phyloP scores from a whole-genome alignment of 2,329 filamentous ascomycete species.

The Plenodomus biglobosus region DNA sequence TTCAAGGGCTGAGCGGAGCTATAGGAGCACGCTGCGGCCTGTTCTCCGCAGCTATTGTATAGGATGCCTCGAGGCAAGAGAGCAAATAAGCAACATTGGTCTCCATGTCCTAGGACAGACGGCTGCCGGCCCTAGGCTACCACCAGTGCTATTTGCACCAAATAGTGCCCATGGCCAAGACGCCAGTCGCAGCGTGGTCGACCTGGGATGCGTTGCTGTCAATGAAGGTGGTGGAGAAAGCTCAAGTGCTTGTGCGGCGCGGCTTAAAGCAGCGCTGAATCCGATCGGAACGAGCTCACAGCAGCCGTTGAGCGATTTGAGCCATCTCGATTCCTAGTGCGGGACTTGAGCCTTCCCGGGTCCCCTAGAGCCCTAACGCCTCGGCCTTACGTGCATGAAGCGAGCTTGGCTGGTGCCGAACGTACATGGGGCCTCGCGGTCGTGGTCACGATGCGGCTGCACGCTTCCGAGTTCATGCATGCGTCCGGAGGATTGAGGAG shows the following conservation, averaged over 20 bases:
- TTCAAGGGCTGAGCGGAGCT: constrained; percentile 37
- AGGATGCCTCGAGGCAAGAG: constrained; percentile 49
- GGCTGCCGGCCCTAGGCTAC: constrained; percentile 20
- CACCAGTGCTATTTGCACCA: constrained; percentile 3
- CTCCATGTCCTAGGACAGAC: constrained; percentile 3
- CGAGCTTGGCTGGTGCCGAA: constrained; percentile 32
- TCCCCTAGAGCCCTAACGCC: constrained; percentile 31
- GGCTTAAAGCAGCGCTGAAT: constrained; percentile 29
- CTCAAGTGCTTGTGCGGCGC: constrained; percentile 11
- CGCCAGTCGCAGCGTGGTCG: constrained; percentile 3
- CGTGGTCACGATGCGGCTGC: constrained; percentile 31
- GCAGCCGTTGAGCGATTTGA: constrained; percentile 33
- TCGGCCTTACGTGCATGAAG: constrained; percentile 39
- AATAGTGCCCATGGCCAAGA: background rate
- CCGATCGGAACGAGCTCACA: constrained; percentile 32
- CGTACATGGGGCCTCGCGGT: constrained; percentile 24
- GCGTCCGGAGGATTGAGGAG: constrained; percentile 21
- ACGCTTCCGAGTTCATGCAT: constrained; percentile 29
- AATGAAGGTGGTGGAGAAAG: constrained; percentile 6
- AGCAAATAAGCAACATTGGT: constrained; percentile 24
- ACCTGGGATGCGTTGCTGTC: constrained; percentile 1
- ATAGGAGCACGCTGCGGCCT: constrained; percentile 33
- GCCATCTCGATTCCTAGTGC: constrained; percentile 24
- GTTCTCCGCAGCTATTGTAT: constrained; percentile 23
- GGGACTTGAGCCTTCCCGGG: constrained; percentile 20